Conservation (phyloP, 352 stramenopile genomes). For the Saprolegnia diclina region DNA sequence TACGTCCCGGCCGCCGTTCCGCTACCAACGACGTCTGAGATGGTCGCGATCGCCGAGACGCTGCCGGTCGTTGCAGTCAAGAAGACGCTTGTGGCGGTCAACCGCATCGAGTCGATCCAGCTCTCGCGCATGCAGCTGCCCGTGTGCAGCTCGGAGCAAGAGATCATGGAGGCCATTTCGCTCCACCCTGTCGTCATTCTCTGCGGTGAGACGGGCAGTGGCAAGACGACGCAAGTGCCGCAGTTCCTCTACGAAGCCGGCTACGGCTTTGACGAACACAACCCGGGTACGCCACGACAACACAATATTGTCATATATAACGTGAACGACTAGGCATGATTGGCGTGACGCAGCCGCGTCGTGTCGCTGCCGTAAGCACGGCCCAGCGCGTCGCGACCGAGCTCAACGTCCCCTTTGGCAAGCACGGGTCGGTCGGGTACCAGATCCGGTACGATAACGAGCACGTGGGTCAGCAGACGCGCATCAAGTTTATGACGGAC, state of each 20-base stretch:
- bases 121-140: conserved; percentile 93
- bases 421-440: conserved; percentile 88
- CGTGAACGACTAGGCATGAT: conserved; percentile 46
- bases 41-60: conserved; percentile 50
- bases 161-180: conserved; percentile 98
- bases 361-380: conserved; percentile 97
- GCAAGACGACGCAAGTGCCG: conserved; percentile 97
- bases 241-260: conserved; percentile 98
- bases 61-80: conserved; percentile 47
- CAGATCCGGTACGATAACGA: conserved; percentile 97
- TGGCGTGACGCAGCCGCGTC: conserved; percentile 96
- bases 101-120: conserved; percentile 82
- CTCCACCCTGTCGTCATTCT: conserved; percentile 96
- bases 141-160: conserved; percentile 97
- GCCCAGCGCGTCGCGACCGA: conserved; percentile 97
- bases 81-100: conserved; percentile 60
- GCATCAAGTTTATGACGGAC: conserved; percentile 99
- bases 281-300: conserved; percentile 38
- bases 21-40: conserved; percentile 57
- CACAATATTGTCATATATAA: too few species aligned
- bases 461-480: conserved; percentile 85
- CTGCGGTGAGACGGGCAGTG: conserved; percentile 96
- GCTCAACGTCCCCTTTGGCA: conserved; percentile 86
- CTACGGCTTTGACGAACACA: conserved; percentile 56
- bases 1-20: conserved; percentile 66